Conservation (phyloP, 1,284 basidiomycete species). For the Fomitopsis schrenkii region DNA sequence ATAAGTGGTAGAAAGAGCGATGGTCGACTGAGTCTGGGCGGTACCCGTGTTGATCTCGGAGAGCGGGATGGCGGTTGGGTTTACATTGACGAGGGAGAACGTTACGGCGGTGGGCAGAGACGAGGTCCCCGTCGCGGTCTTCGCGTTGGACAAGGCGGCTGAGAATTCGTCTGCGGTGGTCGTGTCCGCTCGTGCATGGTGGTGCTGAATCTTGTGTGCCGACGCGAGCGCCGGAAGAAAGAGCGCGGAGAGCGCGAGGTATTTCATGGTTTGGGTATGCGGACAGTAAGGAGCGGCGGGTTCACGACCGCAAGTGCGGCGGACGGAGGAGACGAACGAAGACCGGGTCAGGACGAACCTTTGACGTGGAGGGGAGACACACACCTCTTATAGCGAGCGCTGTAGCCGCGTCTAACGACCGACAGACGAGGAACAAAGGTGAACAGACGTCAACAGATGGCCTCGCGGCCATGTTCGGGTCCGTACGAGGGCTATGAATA, state of each 20-base stretch:
- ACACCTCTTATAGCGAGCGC: neutral
- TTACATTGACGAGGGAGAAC: conserved; percentile 44
- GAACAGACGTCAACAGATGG: neutral
- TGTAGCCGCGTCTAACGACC: neutral
- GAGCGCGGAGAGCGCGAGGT: conserved; percentile 26
- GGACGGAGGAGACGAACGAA: conserved; percentile 3
- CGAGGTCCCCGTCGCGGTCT: conserved; percentile 8
- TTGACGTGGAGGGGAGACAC: neutral
- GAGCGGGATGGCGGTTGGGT: conserved; percentile 59
- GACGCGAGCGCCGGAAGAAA: conserved; percentile 28
- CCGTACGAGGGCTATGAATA: neutral
- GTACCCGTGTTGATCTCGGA: conserved; percentile 39
- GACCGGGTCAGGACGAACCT: neutral
- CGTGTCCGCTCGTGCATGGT: conserved; percentile 28
- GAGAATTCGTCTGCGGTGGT: conserved; percentile 8
- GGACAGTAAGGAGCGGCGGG: conserved; percentile 15
- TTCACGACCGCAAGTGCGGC: conserved; percentile 6
- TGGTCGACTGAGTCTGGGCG: conserved; percentile 34
- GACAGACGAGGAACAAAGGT: neutral
- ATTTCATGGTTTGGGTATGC: conserved; percentile 31
- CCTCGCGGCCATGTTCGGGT: neutral
- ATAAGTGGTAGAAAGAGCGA: conserved; percentile 33
- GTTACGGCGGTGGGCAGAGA: conserved; percentile 21
- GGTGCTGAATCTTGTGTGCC: conserved; percentile 24
- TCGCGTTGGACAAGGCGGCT: conserved; percentile 9